Evolutionary conservation across 495 filamentous ascomycete species (phyloP), one percentile per base, ranked within the genome.

Genomic region (Paragyromitra xinjiangensis): DNA sequence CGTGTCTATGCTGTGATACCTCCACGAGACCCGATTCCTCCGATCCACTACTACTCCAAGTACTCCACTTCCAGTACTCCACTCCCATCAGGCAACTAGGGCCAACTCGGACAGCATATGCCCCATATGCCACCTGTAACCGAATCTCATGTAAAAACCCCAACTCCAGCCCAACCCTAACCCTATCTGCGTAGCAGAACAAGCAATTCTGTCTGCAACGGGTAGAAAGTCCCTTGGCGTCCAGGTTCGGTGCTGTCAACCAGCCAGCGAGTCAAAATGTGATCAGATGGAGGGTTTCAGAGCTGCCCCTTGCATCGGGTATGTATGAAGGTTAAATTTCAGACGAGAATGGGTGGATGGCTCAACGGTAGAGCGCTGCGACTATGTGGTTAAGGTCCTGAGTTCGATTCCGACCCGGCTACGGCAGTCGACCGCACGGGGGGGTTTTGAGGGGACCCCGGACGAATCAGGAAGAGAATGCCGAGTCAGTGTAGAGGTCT

Each of bases 341-440:
- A n/a, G 12, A 56, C 14, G 39, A 22, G 12, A 39, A n/a, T 16
- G 66, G 66, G 66, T 44, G 67, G 24, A 59, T 69, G 14, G 67
- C 67, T 69, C 67, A 69, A 59, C 40, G 67, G 67, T 69, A 69
- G 67, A 69, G 67, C 67, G 9, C 67, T 69, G 67, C 53, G 16
- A 69, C 26, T 58, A 42, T 37, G 29, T 55, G 67, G 67, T 69
- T 55, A 69, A 69, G 67, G 67, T 69, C 67, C 67, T 59, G 22
- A 16, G 67, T 69, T 69, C 67, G 67, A 69, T 69, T 69, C 67
- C 67, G 16, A 59, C n/a, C 51, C 22, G 53, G 16, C 22, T 4
- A 45, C 67, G 67, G 65, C 50, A 22, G 42, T 0, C 26, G 50
- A 44, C 50, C 42, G 51, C 24, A 44, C 29, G 14, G 56, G 26